These are phyloP conservation scores for Botrytis pseudocinerea DNA, from an alignment of 2,329 filamentous ascomycete genomes.

Conservation along the genomic window DNA sequence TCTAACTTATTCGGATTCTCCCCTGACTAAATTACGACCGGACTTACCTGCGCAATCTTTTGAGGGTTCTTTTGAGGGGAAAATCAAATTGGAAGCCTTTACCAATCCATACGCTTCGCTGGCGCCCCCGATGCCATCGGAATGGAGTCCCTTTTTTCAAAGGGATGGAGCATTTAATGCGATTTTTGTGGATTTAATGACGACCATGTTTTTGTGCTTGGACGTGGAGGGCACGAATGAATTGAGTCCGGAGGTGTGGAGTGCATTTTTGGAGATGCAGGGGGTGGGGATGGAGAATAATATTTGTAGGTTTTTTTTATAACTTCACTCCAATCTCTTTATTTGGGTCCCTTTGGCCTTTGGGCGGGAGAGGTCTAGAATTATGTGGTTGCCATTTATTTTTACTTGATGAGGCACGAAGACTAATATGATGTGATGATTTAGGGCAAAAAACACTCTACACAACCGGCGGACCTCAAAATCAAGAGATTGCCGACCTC, in stretches of 20 bases:
- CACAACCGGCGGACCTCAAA: conserved; percentile 24
- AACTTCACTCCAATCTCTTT: neutral
- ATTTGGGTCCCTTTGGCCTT: neutral
- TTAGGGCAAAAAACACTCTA: conserved; percentile 32
- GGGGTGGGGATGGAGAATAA: conserved; percentile 29
- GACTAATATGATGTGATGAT: neutral
- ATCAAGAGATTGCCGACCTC: conserved; percentile 33
- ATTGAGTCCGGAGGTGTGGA: conserved; percentile 33
- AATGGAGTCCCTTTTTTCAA: conserved; percentile 34
- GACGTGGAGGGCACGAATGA: conserved; percentile 33
- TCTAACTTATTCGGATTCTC: neutral
- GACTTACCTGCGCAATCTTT: neutral
- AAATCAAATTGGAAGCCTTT: conserved; percentile 8
- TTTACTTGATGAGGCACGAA: neutral
- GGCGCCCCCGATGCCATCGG: conserved; percentile 23
- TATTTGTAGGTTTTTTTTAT: conserved; percentile 30
- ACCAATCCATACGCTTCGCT: conserved; percentile 10
- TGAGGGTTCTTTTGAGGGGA: neutral
- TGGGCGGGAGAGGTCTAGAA: neutral
- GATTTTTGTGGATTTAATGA: conserved; percentile 35
- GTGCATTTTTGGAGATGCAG: conserved; percentile 32
- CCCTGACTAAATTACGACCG: neutral
- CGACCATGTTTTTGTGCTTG: conserved; percentile 33
- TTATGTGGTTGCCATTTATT: neutral
- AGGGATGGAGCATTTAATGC: conserved; percentile 27